A percentile compares a stretch with the other conserved stretches of the same genome.
Conservation (phyloP, 2,329 filamentous ascomycete genomes). For the Phyllosticta citriasiana region DNA sequence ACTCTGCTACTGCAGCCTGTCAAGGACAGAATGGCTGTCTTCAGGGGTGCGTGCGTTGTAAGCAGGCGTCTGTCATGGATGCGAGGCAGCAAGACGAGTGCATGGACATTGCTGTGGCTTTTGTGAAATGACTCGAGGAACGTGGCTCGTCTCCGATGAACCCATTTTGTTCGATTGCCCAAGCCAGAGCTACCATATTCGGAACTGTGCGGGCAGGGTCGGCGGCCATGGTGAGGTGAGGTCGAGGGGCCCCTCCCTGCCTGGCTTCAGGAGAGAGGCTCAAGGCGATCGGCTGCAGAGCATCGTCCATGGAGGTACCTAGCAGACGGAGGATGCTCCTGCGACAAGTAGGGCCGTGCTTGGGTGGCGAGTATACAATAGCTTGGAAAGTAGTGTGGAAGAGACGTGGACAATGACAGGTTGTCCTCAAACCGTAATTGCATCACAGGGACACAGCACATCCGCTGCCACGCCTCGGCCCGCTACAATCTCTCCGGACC, state of each 20-base stretch:
- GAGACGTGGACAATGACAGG: not conserved
- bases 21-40: not conserved
- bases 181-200: not conserved
- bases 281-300: not conserved
- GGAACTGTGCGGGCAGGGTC: not conserved
- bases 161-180: not conserved
- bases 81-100: not conserved
- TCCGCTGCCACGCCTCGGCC: not conserved
- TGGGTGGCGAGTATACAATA: not conserved
- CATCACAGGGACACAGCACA: not conserved
- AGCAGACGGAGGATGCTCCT: not conserved
- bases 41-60: not conserved
- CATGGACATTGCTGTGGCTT: not conserved
- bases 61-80: not conserved
- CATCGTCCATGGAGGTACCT: not conserved
- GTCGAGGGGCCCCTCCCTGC: not conserved
- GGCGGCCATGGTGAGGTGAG: not conserved
- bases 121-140: not conserved
- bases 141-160: not conserved
- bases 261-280: not conserved
- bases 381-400: not conserved
- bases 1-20: not conserved
- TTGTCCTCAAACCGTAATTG: not conserved
- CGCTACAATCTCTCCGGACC: not conserved
- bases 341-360: not conserved